These are phyloP conservation scores for Mycena venus DNA, from an alignment of 768 basidiomycete genomes.

Conservation along the genomic window DNA sequence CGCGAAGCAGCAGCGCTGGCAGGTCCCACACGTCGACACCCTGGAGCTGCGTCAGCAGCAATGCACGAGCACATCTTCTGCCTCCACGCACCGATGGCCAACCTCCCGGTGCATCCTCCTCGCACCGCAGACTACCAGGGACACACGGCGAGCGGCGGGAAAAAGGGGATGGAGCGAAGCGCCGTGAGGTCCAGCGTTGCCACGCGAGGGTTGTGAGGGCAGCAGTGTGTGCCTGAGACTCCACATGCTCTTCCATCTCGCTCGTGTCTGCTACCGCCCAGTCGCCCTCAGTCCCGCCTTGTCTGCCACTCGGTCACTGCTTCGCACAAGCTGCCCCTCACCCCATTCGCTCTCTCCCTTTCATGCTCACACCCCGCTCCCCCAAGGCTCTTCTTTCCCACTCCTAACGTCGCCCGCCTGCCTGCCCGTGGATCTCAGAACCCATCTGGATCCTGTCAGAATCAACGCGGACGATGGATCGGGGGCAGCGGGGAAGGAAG, in stretches of 20 bases:
- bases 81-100: too few species aligned
- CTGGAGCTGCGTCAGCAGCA: too few species aligned
- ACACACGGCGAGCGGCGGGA: not conserved
- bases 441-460: not conserved
- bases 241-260: not conserved
- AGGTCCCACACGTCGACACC: too few species aligned
- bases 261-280: too few species aligned
- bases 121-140: not conserved
- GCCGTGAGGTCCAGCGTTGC: not conserved
- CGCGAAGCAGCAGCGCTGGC: too few species aligned
- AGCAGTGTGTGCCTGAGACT: not conserved
- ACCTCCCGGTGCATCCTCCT: not conserved
- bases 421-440: not conserved
- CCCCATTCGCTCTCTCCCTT: not conserved
- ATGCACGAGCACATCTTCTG: not conserved
- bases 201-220: not conserved
- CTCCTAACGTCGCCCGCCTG: too few species aligned
- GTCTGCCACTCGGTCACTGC: not conserved
- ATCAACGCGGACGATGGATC: too few species aligned
- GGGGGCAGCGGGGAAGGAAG: too few species aligned
- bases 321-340: not conserved
- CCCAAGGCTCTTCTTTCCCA: not conserved
- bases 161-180: not conserved
- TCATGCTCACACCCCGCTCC: not conserved
- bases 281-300: too few species aligned